Evolutionary conservation across 225 moss, liverwort and hornwort species (phyloP).

Genomic region (Thuidium tamariscinum): DNA sequence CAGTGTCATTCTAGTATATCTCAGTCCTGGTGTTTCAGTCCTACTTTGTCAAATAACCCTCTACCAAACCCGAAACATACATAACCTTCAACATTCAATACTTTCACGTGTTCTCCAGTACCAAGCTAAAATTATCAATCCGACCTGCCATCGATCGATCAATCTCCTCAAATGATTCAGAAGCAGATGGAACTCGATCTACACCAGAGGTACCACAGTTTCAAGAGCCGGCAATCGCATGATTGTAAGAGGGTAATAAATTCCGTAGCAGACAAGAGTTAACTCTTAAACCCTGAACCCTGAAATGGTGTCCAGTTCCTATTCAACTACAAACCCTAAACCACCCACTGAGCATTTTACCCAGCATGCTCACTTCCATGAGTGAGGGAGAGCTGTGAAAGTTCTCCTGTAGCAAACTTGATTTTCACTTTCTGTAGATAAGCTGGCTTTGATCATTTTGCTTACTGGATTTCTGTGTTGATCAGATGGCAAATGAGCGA

Average conservation of each 20-base stretch:
- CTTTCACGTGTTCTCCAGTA: not conserved
- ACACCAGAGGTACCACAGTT: not conserved
- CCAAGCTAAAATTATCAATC: not conserved
- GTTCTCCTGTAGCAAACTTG: not conserved
- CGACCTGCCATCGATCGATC: not conserved
- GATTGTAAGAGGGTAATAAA: not conserved
- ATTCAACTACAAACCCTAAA: not conserved
- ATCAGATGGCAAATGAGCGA: not conserved
- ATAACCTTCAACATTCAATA: not conserved
- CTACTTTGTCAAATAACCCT: not conserved
- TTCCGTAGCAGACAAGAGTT: not conserved
- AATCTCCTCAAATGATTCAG: not conserved
- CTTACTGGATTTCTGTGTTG: not conserved
- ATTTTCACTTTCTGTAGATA: not conserved
- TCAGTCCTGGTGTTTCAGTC: not conserved
- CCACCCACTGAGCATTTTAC: not conserved
- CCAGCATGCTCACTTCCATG: not conserved
- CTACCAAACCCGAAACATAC: not conserved
- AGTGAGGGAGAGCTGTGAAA: too few species aligned
- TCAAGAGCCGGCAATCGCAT: not conserved
- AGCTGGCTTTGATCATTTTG: not conserved
- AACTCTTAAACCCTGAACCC: not conserved
- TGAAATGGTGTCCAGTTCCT: too few species aligned
- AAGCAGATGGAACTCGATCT: too few species aligned
- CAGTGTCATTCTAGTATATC: not conserved